Evolutionary conservation across 345 rosid species (phyloP).

Genomic region (Combretum micranthum): DNA sequence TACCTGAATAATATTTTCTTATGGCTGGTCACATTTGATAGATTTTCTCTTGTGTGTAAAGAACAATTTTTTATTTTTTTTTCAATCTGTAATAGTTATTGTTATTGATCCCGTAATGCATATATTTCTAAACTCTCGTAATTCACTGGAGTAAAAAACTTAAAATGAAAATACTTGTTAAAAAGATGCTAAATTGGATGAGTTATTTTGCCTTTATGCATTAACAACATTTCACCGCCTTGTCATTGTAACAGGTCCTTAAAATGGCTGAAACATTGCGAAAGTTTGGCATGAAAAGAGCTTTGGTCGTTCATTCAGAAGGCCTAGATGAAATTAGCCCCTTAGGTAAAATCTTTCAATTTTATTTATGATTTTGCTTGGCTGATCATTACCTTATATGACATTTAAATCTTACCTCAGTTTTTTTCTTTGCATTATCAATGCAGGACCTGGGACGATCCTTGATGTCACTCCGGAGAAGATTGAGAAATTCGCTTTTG

Average conservation of each 20-base stretch:
- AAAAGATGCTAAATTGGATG: too few relatives aligned
- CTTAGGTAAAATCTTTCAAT: slow-evolving; percentile 43
- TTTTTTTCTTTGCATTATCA: neutral
- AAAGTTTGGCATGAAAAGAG: slow-evolving; percentile 86
- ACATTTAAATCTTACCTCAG: slow-evolving; percentile 3
- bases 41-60: too few relatives aligned
- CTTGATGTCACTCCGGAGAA: slow-evolving; percentile 64
- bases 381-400: too few relatives aligned
- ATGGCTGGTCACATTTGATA: too few relatives aligned
- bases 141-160: too few relatives aligned
- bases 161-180: too few relatives aligned
- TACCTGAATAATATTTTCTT: too few relatives aligned
- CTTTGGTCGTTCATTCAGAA: slow-evolving; percentile 87
- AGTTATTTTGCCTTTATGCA: too few relatives aligned
- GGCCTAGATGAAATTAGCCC: slow-evolving; percentile 99
- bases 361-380: neutral
- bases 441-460: slow-evolving; percentile 64
- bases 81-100: too few relatives aligned
- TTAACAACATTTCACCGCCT: neutral
- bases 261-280: slow-evolving; percentile 94
- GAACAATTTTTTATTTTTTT: too few relatives aligned
- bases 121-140: too few relatives aligned
- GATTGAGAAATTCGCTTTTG: slow-evolving; percentile 69
- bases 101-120: too few relatives aligned
- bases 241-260: slow-evolving; percentile 39